phyloP scores from a whole-genome alignment of 345 rosid species.

The Murraya paniculata region DNA sequence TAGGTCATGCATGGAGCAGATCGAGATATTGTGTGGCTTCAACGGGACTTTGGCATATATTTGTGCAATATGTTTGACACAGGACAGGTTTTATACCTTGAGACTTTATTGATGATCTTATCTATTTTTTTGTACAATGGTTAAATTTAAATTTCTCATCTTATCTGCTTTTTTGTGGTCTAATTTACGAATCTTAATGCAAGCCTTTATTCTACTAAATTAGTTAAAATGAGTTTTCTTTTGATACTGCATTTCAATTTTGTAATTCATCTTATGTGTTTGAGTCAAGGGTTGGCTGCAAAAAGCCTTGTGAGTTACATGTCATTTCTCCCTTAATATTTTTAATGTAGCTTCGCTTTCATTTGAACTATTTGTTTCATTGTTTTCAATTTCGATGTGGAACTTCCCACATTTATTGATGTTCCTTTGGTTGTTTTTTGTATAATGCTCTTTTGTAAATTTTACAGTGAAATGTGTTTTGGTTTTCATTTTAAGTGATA shows the following conservation, averaged over 20 bases:
- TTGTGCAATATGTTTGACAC: slow-evolving; percentile 95
- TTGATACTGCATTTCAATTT: not conserved
- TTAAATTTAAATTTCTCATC: not conserved
- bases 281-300: not conserved
- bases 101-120: slow-evolving; percentile 3
- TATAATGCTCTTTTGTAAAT: not conserved
- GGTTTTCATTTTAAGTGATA: not conserved
- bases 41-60: slow-evolving; percentile 95
- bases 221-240: not conserved
- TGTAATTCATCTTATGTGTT: not conserved
- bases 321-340: not conserved
- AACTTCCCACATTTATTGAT: not conserved
- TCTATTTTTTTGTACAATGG: not conserved
- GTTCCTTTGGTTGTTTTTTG: not conserved
- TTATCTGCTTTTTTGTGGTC: not conserved
- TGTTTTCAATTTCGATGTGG: not conserved
- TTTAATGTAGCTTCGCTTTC: not conserved
- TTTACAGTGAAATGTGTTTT: not conserved
- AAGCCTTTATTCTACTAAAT: not conserved
- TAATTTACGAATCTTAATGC: not conserved
- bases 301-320: not conserved
- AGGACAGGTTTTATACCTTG: slow-evolving; percentile 71
- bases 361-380: not conserved
- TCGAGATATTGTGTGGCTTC: slow-evolving; percentile 92
- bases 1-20: slow-evolving; percentile 99